Conservation (phyloP, 1,284 basidiomycete genomes). For the Ustilago sp. region DNA sequence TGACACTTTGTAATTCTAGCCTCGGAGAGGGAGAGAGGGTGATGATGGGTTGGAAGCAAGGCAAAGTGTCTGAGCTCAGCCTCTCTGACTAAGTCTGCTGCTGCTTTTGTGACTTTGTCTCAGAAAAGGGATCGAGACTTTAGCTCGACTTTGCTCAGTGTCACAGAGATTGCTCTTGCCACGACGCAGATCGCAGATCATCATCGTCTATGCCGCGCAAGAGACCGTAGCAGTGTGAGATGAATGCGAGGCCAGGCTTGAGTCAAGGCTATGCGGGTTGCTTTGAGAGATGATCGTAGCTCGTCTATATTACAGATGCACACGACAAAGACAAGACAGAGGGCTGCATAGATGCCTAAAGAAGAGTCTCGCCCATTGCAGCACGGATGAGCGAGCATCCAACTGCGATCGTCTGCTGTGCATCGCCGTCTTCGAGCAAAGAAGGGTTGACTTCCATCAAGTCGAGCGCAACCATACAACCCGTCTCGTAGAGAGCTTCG, state of each 20-base stretch:
- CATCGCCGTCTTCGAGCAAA: constrained; percentile 77
- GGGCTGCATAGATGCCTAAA: constrained; percentile 20
- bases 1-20: background rate
- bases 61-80: background rate
- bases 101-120: background rate
- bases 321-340: constrained; percentile 9
- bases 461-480: constrained; percentile 83
- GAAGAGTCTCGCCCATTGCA: constrained; percentile 77
- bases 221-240: too few relatives aligned
- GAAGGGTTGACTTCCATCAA: constrained; percentile 94
- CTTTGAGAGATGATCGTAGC: background rate
- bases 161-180: background rate
- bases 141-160: background rate
- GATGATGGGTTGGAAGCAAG: too few relatives aligned
- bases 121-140: constrained; percentile 1
- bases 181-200: background rate
- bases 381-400: constrained; percentile 92
- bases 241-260: background rate
- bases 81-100: too few relatives aligned
- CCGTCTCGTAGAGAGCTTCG: constrained; percentile 93
- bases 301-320: constrained; percentile 42
- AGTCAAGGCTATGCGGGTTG: background rate
- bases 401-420: constrained; percentile 88
- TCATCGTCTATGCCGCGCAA: background rate
- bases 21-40: background rate